Base-by-base conservation (phyloP, 2,329 filamentous ascomycete genomes). In the Tolypocladium amazonense region DNA sequence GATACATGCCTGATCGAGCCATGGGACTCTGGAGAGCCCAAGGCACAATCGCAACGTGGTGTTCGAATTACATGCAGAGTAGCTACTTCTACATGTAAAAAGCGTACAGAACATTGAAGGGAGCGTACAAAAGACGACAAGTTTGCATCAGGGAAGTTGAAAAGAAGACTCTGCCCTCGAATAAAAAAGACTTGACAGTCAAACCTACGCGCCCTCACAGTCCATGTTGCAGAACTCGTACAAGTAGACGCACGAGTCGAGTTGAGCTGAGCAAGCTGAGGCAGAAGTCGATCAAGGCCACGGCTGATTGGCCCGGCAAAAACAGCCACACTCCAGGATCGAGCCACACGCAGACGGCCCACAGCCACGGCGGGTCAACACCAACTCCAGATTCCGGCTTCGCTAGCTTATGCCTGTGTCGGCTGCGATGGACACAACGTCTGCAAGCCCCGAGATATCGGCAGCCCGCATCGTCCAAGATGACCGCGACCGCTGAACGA, bases 331-430 rank as follows among this genome's bases (percentile, higher is more conserved):
- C 15, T 35, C 18, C 50, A n/a, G 15, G 27, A 2, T n/a, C 30
- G 12, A 35, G 50, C 50, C 50, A 53, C 50, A 30, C 20, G 27
- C 27, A 30, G 25, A 30, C 25, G 25, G 18, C 4, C 45, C 30
- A 53, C 50, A 53, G 65, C 64, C 65, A 66, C 65, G 62, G 60
- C 64, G 62, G 65, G 65, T 63, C 63, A 63, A 61, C 27, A 55
- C 54, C 61, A 63, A 55, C 59, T 64, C 62, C 60, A 62, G 58
- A 50, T 60, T 60, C 63, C 56, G 59, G 20, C 30, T 53, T 35
- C 50, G 50, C 50, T 53, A 23, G 50, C 50, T n/a, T 12, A 33
- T n/a, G 50, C 30, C 50, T 35, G 30, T n/a, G 8, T 4, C 4
- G 11, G 47, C 47, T 35, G 56, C 45, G 37, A 56, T 37, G 55